Base-by-base conservation (phyloP, 2,329 filamentous ascomycete species). In the Sclerotinia glacialis region DNA sequence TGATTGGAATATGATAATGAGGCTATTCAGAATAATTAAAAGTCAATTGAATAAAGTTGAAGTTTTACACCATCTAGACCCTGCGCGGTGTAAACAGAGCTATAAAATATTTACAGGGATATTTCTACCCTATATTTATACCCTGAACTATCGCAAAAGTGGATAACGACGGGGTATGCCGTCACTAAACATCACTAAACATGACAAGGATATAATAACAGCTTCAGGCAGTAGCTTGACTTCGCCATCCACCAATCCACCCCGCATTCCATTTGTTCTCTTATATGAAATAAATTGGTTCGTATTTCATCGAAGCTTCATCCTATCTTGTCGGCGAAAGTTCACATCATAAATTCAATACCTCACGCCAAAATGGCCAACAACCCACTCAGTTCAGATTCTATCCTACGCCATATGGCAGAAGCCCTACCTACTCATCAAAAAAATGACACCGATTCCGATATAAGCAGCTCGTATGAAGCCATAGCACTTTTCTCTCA, bases 401-500 rank as follows among this genome's bases (percentile, higher is more conserved):
- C 80, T 70, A 77, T 88, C 69, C 77, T 87, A 42, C 78, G 80
- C 72, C 78, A 78, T 71, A 88, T 89, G 85, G 82, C 83, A 67
- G 82, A 86, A 54, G 85, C 85, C 40, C 77, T 89, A 64, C 85
- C 86, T 12, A 83, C 82, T 2, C 85, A 86, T 71, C 71, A 78
- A 0, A 75, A 79, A 60, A 80, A 76, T 68, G 85, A 87, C 74
- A 81, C 82, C 23, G 81, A 80, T n/a, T 87, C 86, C 5, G 85
- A 87, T 71, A 76, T 93, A 40, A 87, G 88, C 71, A 89, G 85
- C 67, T 85, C 89, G 0, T 92, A 90, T 76, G 93, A 98, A 79
- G 92, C 90, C 58, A 82, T 97, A 68, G 92, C 92, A 21, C 84
- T 98, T 31, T 89, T 96, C 69, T 83, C 89, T 26, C 94, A 99